These are phyloP conservation scores for Fonsecaea erecta DNA, from an alignment of 2,329 filamentous ascomycete species.

Conservation along the genomic window DNA sequence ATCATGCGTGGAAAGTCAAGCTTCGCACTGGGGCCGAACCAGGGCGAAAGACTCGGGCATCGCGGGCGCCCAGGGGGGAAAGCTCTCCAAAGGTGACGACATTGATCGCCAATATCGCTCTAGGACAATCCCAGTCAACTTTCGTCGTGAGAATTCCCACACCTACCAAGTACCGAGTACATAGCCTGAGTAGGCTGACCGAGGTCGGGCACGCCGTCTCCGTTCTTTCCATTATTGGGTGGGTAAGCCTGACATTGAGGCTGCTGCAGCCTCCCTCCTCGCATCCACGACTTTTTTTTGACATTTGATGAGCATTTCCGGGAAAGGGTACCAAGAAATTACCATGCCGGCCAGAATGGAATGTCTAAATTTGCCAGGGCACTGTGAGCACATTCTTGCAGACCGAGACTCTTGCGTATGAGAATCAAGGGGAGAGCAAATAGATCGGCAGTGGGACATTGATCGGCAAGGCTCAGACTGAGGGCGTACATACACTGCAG, in stretches of 20 bases:
- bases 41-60: no score
- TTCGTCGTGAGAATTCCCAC: no score
- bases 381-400: not conserved
- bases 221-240: slow-evolving; percentile 4
- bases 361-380: slow-evolving; percentile 23
- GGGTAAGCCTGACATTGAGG: slow-evolving; percentile 3
- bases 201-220: no score
- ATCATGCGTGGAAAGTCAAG: no score
- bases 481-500: not conserved
- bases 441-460: not conserved
- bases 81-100: no score
- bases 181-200: no score
- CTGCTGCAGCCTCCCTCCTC: slow-evolving; percentile 17
- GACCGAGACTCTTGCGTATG: not conserved
- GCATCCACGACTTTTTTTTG: slow-evolving; percentile 24
- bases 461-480: not conserved
- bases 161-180: no score
- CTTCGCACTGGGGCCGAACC: no score
- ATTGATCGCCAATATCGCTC: no score
- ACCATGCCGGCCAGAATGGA: slow-evolving; percentile 27
- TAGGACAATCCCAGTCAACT: no score
- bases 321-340: slow-evolving; percentile 14
- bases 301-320: slow-evolving; percentile 20
- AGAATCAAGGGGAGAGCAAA: not conserved
- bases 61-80: no score